Evolutionary conservation across 306 rosid species (phyloP).

Genomic region (Citrullus colocynthis): DNA sequence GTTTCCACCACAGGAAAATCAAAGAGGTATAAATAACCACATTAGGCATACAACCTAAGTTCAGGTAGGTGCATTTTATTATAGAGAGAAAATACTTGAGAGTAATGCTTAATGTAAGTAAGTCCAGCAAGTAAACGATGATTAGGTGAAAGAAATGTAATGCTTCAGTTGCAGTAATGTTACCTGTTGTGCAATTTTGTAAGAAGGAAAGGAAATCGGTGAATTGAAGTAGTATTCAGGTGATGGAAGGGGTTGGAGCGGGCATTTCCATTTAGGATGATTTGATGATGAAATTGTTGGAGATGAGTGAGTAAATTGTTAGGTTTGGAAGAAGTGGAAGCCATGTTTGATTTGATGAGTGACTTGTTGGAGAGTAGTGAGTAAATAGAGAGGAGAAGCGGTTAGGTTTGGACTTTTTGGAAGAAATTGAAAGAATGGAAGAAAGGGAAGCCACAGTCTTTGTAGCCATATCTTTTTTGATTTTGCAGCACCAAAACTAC

Average conservation of each 20-base stretch:
- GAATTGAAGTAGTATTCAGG: background rate
- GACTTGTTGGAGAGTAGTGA: background rate
- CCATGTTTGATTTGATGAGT: background rate
- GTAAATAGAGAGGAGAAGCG: background rate
- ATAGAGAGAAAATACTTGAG: conserved; percentile 17
- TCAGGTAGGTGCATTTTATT: no score
- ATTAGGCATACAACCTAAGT: no score
- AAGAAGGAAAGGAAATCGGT: conserved; percentile 16
- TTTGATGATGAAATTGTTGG: background rate
- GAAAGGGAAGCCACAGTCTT: background rate
- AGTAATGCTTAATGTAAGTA: conserved; percentile 22
- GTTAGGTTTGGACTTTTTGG: background rate
- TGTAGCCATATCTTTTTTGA: background rate
- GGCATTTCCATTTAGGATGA: background rate
- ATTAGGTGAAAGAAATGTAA: conserved; percentile 15
- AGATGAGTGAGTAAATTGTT: background rate
- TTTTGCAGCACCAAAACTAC: no score
- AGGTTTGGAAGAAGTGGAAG: background rate
- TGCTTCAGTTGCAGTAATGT: conserved; percentile 14
- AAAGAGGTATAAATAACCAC: conserved; percentile 24
- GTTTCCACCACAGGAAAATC: conserved; percentile 21
- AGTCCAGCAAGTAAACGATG: conserved; percentile 24
- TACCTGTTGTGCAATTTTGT: conserved; percentile 16
- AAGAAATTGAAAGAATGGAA: background rate
- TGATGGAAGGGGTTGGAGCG: background rate